These are phyloP conservation scores for Geranium brycei DNA, from an alignment of 345 rosid genomes.

Conservation along the genomic window DNA sequence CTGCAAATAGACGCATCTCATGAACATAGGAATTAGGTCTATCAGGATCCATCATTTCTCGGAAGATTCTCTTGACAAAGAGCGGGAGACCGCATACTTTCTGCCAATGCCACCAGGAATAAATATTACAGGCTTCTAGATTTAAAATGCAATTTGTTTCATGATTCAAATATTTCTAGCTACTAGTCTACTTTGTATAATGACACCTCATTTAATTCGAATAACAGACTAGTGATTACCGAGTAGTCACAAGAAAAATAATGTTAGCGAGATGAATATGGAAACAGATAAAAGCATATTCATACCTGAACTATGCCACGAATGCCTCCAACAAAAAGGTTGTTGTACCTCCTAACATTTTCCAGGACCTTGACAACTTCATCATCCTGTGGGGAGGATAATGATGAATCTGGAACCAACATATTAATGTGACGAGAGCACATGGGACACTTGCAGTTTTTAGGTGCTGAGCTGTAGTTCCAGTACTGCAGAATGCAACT, in stretches of 20 bases:
- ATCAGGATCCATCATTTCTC: constrained; percentile 73
- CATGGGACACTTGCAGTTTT: constrained; percentile 87
- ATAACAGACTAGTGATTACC: background rate
- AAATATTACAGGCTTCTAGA: constrained; percentile 6
- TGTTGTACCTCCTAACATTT: constrained; percentile 54
- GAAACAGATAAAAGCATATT: background rate
- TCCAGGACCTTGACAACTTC: constrained; percentile 45
- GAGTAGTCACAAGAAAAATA: background rate
- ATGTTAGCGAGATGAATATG: background rate
- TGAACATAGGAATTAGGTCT: constrained; percentile 29
- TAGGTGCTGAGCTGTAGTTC: constrained; percentile 65
- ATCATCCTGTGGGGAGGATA: constrained; percentile 28
- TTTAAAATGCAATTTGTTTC: background rate
- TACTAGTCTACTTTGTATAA: background rate
- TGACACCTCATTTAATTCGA: background rate
- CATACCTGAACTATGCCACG: constrained; percentile 55
- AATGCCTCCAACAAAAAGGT: constrained; percentile 56
- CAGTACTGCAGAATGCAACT: constrained; percentile 76
- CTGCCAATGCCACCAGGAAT: constrained; percentile 25
- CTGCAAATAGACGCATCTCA: constrained; percentile 66
- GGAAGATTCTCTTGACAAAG: constrained; percentile 51
- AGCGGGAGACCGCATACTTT: constrained; percentile 52
- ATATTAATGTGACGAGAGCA: constrained; percentile 45
- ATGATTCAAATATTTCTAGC: too few species aligned
- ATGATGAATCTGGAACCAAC: constrained; percentile 44